A percentile compares a stretch with the other conserved stretches of the same genome.
These are phyloP conservation scores for Cladophialophora chaetospira DNA, from an alignment of 2,329 filamentous ascomycete genomes.

Conservation along the genomic window DNA sequence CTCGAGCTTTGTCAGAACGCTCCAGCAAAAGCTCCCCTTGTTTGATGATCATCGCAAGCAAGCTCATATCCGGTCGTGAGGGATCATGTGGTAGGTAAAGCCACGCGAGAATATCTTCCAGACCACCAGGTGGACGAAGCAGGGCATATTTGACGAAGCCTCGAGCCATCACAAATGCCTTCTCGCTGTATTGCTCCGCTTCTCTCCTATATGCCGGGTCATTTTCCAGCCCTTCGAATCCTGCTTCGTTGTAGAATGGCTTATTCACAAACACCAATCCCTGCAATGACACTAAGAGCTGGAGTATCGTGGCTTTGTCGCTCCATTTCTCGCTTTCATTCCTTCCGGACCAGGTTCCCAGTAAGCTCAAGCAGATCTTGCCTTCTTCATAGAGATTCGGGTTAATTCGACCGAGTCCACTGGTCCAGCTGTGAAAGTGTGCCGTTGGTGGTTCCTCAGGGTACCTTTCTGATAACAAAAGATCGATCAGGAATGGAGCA, in stretches of 20 bases:
- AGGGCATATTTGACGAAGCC: conserved; percentile 55
- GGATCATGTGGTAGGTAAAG: conserved; percentile 46
- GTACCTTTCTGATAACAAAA: conserved; percentile 54
- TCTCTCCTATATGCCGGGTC: conserved; percentile 50
- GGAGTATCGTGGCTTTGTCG: conserved; percentile 56
- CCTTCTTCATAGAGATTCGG: conserved; percentile 66
- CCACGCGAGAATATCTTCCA: conserved; percentile 56
- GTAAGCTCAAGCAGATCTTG: conserved; percentile 61
- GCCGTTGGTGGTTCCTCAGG: conserved; percentile 56
- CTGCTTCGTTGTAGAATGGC: conserved; percentile 67
- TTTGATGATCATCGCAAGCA: conserved; percentile 31
- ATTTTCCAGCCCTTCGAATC: conserved; percentile 56
- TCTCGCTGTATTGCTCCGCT: conserved; percentile 55
- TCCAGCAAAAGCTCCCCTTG: conserved; percentile 36
- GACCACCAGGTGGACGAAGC: conserved; percentile 44
- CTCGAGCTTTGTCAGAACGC: conserved; percentile 26
- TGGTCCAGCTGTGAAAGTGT: conserved; percentile 63
- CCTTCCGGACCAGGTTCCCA: conserved; percentile 62
- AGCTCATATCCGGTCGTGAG: conserved; percentile 5
- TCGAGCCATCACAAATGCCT: conserved; percentile 55
- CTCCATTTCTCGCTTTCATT: conserved; percentile 58
- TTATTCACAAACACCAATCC: conserved; percentile 60
- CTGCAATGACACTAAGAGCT: conserved; percentile 60
- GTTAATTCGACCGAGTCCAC: conserved; percentile 56
- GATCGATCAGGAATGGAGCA: conserved; percentile 63